Evolutionary conservation across 106 monocot genomes (phyloP).

Genomic region (Platanthera zijinensis): DNA sequence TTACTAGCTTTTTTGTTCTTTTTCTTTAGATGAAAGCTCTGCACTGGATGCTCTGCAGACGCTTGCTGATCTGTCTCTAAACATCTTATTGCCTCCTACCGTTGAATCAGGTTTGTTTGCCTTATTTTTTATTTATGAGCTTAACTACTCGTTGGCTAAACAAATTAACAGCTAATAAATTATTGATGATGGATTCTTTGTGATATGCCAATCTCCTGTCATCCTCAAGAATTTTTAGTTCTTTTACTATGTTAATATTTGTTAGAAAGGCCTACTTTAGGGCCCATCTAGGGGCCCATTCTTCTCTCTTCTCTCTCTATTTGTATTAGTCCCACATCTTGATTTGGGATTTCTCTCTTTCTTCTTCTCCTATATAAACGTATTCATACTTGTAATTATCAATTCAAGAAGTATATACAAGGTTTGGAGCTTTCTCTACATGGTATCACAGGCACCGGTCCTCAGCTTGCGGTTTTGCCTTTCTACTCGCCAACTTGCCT

Average conservation of each 20-base stretch:
- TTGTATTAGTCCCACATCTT: no score
- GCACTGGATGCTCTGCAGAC: conserved; percentile 87
- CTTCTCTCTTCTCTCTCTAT: no score
- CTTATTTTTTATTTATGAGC: background rate
- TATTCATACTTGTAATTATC: no score
- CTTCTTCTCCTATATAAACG: no score
- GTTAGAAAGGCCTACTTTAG: no score
- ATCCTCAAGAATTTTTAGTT: background rate
- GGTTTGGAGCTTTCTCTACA: no score
- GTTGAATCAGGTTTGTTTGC: conserved; percentile 74
- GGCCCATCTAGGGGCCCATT: no score
- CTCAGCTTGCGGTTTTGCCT: no score
- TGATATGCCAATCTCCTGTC: background rate
- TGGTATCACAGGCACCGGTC: no score
- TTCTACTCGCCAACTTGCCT: no score
- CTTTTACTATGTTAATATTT: background rate
- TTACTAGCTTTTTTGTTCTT: conserved; percentile 2
- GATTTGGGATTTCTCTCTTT: no score
- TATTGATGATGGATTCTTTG: background rate
- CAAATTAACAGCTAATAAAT: background rate
- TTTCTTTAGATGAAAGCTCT: conserved; percentile 64
- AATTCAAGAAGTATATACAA: no score
- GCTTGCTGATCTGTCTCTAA: conserved; percentile 85
- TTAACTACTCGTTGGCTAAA: background rate
- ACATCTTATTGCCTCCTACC: conserved; percentile 60